Evolutionary conservation across 139 green algal species (phyloP).

Genomic region (Coccomyxa sp.): DNA sequence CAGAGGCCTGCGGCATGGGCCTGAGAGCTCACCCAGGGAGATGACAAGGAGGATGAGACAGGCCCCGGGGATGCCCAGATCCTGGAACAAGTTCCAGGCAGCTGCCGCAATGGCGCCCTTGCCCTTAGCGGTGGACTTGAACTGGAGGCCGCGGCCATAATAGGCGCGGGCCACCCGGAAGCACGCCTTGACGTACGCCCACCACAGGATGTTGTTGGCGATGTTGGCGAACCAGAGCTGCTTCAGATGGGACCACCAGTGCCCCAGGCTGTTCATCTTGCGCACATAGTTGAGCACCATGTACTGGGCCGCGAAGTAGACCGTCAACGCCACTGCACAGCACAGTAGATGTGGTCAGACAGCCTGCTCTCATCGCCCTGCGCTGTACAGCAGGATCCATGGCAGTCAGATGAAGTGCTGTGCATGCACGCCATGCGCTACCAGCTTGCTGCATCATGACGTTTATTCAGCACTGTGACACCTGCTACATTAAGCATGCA

Average conservation of each 20-base stretch:
- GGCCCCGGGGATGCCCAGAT: slow-evolving; percentile 22
- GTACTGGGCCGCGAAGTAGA: slow-evolving; percentile 16
- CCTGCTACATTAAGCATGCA: too few relatives aligned
- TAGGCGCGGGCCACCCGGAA: slow-evolving; percentile 28
- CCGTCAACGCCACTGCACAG: slow-evolving; percentile 17
- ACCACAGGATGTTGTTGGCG: slow-evolving; percentile 60
- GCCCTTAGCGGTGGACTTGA: slow-evolving; percentile 44
- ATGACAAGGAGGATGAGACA: slow-evolving; percentile 11
- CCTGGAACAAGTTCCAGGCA: slow-evolving; percentile 10
- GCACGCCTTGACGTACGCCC: slow-evolving; percentile 45
- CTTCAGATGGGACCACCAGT: too few relatives aligned
- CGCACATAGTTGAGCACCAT: slow-evolving; percentile 24
- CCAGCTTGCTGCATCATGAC: too few relatives aligned
- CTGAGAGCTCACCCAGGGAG: slow-evolving; percentile 18
- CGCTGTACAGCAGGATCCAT: not conserved
- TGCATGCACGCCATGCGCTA: not conserved
- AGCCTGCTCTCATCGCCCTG: not conserved
- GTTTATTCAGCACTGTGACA: too few relatives aligned
- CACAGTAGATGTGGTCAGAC: not conserved
- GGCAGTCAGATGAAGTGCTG: not conserved
- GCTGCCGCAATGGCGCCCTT: slow-evolving; percentile 20
- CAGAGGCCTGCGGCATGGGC: too few relatives aligned
- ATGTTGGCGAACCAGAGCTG: slow-evolving; percentile 48
- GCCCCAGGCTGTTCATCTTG: slow-evolving; percentile 12
- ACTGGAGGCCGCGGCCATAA: slow-evolving; percentile 29